Evolutionary conservation across 495 filamentous ascomycete genomes (phyloP), one percentile per base, ranked within the genome.

Genomic region (Aspergillus hancockii): DNA sequence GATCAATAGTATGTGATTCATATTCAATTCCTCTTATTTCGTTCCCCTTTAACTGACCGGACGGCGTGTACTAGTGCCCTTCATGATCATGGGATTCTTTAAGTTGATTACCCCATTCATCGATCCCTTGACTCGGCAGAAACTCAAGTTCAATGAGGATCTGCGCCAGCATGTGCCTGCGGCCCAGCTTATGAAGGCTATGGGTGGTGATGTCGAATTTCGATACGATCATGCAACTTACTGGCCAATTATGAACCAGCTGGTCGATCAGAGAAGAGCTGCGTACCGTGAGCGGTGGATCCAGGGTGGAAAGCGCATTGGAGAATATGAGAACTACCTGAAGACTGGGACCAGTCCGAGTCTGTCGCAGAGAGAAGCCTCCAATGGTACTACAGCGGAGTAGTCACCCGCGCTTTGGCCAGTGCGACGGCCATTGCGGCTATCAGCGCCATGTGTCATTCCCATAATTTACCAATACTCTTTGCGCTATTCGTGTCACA

Each of bases 71-170:
- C 9, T 41, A 92, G 90, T 96, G 51, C 94, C 93, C 13, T 96
- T 90, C 84, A 77, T 93, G 52, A 88, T 97, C 53, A 85, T 80
- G 71, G 88, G 85, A 23, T 98, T 98, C 81, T 95, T 97, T 82
- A 97, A 95, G 75, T 74, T 96, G 58, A 92, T 98, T 75, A 90
- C 85, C 19, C 92, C 93, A 28, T 98, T 98, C 72, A 96, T 98
- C 70, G 94, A 98, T 75, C 94, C 94, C 9, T 60, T 88, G 59
- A 98, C 94, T 16, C 85, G 87, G 16, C 84, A 94, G 62, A 98
- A 98, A 79, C 83, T 98, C 67, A 91, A 90, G 68, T 98, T 97
- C 80, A 96, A 97, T 74, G 90, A 95, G 65, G 88, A 96, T 64
- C 81, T 94, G 74, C 75, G 79, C 59, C 74, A 88, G 49, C 87